phyloP scores from a whole-genome alignment of 192 early-diverging fungal species.

The Backusella sp. region DNA sequence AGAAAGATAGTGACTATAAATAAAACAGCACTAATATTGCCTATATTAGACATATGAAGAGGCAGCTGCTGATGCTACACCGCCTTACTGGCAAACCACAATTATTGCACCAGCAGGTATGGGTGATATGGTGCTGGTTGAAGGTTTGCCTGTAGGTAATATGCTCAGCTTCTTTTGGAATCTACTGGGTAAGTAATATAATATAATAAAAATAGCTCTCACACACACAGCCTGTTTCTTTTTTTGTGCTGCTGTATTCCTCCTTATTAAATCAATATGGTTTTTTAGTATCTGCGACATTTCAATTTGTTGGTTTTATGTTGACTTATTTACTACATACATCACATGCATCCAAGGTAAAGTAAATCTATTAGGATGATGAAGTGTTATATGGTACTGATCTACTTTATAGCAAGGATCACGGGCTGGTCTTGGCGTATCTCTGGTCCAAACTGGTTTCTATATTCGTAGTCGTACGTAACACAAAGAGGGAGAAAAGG shows the following conservation, averaged over 20 bases:
- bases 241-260: too few species aligned
- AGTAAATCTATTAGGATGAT: neutral
- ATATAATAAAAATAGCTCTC: neutral
- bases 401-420: constrained; percentile 56
- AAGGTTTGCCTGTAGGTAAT: constrained; percentile 88
- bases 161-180: constrained; percentile 77
- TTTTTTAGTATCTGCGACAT: constrained; percentile 65
- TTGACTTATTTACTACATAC: constrained; percentile 89
- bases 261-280: constrained; percentile 8
- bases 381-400: neutral
- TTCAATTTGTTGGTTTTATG: constrained; percentile 87
- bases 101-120: constrained; percentile 66
- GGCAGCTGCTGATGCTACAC: constrained; percentile 70
- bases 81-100: constrained; percentile 79
- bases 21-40: neutral
- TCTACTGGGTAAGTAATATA: constrained; percentile 55
- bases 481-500: neutral
- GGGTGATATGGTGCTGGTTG: constrained; percentile 86
- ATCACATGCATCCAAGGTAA: constrained; percentile 79
- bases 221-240: too few species aligned
- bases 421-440: constrained; percentile 78
- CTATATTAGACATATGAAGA: constrained; percentile 65
- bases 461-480: constrained; percentile 60
- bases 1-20: neutral
- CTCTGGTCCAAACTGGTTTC: constrained; percentile 76